These are phyloP conservation scores for Viridothelium virens DNA, from an alignment of 495 filamentous ascomycete species.

Conservation along the genomic window DNA sequence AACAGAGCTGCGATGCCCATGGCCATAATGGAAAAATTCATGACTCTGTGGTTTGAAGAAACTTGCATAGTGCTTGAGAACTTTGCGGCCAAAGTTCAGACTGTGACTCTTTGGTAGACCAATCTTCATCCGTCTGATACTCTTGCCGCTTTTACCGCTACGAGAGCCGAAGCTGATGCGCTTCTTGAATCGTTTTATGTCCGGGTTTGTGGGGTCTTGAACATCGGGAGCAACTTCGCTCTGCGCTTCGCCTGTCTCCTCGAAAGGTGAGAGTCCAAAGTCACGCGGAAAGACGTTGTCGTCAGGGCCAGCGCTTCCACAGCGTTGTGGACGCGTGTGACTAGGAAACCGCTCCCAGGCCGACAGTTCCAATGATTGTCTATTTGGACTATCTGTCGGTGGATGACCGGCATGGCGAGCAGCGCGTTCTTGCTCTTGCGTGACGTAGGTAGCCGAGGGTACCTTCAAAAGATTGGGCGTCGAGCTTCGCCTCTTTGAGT, in stretches of 20 bases:
- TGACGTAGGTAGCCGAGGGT: neutral
- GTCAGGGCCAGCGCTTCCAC: constrained; percentile 19
- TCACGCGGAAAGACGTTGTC: constrained; percentile 26
- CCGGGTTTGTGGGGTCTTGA: neutral
- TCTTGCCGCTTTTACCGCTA: constrained; percentile 1
- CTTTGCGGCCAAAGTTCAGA: constrained; percentile 18
- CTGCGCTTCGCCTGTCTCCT: neutral
- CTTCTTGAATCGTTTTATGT: neutral
- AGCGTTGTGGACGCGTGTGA: constrained; percentile 22
- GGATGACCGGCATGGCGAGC: neutral
- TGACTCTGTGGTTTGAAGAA: constrained; percentile 14
- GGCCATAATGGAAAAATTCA: constrained; percentile 13
- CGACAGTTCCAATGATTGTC: neutral
- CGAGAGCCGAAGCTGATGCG: constrained; percentile 4
- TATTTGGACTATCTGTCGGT: neutral
- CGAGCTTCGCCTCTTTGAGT: neutral
- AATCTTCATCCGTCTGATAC: neutral
- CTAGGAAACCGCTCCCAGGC: constrained; percentile 26
- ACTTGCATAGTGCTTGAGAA: constrained; percentile 12
- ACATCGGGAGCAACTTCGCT: neutral
- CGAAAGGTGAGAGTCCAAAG: constrained; percentile 16
- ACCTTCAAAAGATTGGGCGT: neutral
- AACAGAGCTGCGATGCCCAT: constrained; percentile 22
- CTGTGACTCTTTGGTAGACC: constrained; percentile 19
- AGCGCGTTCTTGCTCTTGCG: neutral